Evolutionary conservation across 2,329 filamentous ascomycete species (phyloP).

Genomic region (Hyphodiscus sp.): DNA sequence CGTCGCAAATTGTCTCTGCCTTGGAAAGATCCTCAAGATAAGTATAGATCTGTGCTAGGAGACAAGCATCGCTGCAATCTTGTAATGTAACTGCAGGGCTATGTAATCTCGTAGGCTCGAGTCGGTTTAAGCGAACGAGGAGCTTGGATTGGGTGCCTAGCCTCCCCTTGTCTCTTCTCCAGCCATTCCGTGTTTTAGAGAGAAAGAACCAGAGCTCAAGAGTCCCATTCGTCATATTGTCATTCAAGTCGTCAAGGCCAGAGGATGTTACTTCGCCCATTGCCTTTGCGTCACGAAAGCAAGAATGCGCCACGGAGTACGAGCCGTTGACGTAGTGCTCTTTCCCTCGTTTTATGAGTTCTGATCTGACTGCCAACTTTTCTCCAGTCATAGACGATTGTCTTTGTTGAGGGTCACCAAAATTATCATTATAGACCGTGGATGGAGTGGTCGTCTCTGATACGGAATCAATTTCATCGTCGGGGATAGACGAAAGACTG

Average conservation of each 20-base stretch:
- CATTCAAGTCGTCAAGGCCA: not conserved
- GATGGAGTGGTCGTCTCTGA: not conserved
- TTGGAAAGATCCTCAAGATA: not conserved
- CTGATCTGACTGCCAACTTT: not conserved
- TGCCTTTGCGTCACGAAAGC: not conserved
- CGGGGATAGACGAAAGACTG: not conserved
- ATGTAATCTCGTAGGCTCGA: not conserved
- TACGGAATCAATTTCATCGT: not conserved
- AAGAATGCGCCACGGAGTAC: not conserved
- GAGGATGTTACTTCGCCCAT: not conserved
- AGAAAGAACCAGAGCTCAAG: not conserved
- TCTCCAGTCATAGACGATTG: not conserved
- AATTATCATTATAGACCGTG: not conserved
- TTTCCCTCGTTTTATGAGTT: not conserved
- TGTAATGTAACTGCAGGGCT: not conserved
- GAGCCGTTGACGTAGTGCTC: not conserved
- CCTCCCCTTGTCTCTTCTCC: not conserved
- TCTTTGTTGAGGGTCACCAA: not conserved
- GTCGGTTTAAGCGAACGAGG: not conserved
- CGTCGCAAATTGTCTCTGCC: not conserved
- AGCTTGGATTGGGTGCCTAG: not conserved
- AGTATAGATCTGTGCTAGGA: not conserved
- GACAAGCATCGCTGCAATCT: not conserved
- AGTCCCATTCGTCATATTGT: not conserved
- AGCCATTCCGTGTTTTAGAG: not conserved